Conservation (phyloP, 2,329 filamentous ascomycete genomes). For the Pseudogymnoascus sp. region DNA sequence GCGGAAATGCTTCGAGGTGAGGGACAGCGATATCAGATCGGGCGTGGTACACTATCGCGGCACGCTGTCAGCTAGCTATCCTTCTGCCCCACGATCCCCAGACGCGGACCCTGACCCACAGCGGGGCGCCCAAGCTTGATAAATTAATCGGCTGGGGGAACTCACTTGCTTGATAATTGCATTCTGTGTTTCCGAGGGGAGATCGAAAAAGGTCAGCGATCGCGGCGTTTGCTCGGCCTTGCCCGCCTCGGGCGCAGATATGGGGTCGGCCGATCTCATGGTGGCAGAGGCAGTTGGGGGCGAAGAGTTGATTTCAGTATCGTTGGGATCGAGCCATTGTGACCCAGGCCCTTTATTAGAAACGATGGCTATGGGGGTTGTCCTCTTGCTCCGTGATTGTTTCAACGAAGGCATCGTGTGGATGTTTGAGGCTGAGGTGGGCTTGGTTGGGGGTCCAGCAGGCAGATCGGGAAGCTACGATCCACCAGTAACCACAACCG, state of each 20-base stretch:
- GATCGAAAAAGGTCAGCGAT: constrained; percentile 16
- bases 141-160: constrained; percentile 2
- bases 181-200: constrained; percentile 27
- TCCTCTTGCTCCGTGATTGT: neutral
- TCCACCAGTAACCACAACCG: neutral
- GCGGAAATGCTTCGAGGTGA: constrained; percentile 50
- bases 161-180: constrained; percentile 28
- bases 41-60: constrained; percentile 38
- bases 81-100: constrained; percentile 3
- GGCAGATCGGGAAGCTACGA: constrained; percentile 3
- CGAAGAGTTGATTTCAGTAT: neutral
- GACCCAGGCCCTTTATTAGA: neutral
- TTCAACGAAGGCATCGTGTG: neutral
- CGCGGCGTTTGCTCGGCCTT: neutral
- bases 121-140: neutral
- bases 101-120: constrained; percentile 1
- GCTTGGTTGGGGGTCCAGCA: neutral
- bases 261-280: neutral
- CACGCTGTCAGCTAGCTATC: neutral
- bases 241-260: neutral
- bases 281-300: neutral
- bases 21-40: constrained; percentile 49
- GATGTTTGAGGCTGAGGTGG: neutral
- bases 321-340: neutral
- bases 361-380: constrained; percentile 6